Percentiles rank a stretch among this genome's conserved stretches.
Conservation (phyloP, 2,329 filamentous ascomycete species). For the Fusarium incarnatum region DNA sequence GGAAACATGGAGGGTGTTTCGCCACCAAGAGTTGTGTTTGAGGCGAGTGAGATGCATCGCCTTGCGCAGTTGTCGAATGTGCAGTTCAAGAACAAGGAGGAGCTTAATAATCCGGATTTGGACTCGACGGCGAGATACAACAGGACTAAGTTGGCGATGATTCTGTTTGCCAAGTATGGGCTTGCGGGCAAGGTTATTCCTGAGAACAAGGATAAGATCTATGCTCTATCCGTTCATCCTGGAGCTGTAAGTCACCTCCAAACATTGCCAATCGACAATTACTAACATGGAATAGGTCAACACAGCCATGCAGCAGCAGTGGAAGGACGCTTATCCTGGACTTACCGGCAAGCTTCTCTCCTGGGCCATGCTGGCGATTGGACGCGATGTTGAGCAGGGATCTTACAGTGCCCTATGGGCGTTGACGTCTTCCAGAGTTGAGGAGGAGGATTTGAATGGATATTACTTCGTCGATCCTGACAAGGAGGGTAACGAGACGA, state of each 20-base stretch:
- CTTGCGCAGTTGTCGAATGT: constrained; percentile 50
- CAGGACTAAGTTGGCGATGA: constrained; percentile 57
- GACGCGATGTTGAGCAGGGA: constrained; percentile 56
- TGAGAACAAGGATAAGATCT: constrained; percentile 55
- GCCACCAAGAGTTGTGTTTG: constrained; percentile 55
- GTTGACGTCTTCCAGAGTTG: constrained; percentile 54
- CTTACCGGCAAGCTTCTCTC: constrained; percentile 54
- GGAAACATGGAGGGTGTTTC: constrained; percentile 50
- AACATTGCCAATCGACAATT: fast-evolving
- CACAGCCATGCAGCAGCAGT: constrained; percentile 59
- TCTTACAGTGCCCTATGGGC: constrained; percentile 59
- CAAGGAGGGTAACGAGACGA: constrained; percentile 53
- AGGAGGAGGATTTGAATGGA: constrained; percentile 57
- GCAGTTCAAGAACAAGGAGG: constrained; percentile 54
- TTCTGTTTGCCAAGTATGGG: constrained; percentile 57
- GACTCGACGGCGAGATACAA: constrained; percentile 54
- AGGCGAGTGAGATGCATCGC: constrained; percentile 57
- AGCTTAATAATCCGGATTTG: constrained; percentile 55
- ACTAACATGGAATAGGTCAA: constrained; percentile 50
- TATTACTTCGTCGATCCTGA: constrained; percentile 57
- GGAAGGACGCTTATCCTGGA: constrained; percentile 59
- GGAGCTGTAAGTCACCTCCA: constrained; percentile 10
- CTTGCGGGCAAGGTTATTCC: constrained; percentile 56
- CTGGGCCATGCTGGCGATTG: constrained; percentile 49
- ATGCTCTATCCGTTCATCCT: constrained; percentile 56